These are phyloP conservation scores for Termitomyces eurrhizus DNA, from an alignment of 768 basidiomycete species.

Conservation along the genomic window DNA sequence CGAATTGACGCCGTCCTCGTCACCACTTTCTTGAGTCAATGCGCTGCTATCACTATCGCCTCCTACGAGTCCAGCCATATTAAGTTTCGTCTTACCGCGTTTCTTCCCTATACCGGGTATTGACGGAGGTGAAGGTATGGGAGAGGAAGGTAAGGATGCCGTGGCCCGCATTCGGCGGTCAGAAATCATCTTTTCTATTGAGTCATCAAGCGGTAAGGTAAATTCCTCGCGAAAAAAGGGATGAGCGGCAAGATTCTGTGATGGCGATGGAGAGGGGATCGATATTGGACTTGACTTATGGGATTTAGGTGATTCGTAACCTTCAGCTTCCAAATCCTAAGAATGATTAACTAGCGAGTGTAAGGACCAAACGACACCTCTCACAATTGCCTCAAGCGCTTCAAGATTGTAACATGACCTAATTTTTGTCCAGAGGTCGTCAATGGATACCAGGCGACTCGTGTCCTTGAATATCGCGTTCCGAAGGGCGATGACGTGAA, in stretches of 20 bases:
- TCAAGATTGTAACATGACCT: slow-evolving; percentile 71
- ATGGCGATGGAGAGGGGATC: slow-evolving; percentile 64
- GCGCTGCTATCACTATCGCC: slow-evolving; percentile 86
- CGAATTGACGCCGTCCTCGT: slow-evolving; percentile 59
- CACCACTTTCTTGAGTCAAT: slow-evolving; percentile 77
- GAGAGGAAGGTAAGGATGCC: slow-evolving; percentile 60
- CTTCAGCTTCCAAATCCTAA: slow-evolving; percentile 42
- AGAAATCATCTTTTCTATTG: slow-evolving; percentile 56
- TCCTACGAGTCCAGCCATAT: slow-evolving; percentile 70
- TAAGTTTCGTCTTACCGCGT: slow-evolving; percentile 49
- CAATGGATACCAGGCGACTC: slow-evolving; percentile 50
- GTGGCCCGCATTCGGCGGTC: slow-evolving; percentile 62
- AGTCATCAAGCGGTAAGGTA: slow-evolving; percentile 53
- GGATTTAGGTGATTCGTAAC: slow-evolving; percentile 39
- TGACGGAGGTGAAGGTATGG: slow-evolving; percentile 38
- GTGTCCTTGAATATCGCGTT: slow-evolving; percentile 71
- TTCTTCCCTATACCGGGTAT: slow-evolving; percentile 30
- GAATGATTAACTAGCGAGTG: slow-evolving; percentile 10
- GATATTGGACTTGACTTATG: slow-evolving; percentile 41
- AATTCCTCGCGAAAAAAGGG: slow-evolving; percentile 77
- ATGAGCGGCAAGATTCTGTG: slow-evolving; percentile 63
- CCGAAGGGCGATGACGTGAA: slow-evolving; percentile 74
- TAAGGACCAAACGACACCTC: slow-evolving; percentile 21
- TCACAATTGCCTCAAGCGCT: slow-evolving; percentile 64
- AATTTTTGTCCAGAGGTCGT: slow-evolving; percentile 76